A percentile compares a stretch with the other conserved stretches of the same genome.
These are phyloP conservation scores for Macadamia tetraphylla DNA, from an alignment of 164 flowering plant genomes.

Conservation along the genomic window DNA sequence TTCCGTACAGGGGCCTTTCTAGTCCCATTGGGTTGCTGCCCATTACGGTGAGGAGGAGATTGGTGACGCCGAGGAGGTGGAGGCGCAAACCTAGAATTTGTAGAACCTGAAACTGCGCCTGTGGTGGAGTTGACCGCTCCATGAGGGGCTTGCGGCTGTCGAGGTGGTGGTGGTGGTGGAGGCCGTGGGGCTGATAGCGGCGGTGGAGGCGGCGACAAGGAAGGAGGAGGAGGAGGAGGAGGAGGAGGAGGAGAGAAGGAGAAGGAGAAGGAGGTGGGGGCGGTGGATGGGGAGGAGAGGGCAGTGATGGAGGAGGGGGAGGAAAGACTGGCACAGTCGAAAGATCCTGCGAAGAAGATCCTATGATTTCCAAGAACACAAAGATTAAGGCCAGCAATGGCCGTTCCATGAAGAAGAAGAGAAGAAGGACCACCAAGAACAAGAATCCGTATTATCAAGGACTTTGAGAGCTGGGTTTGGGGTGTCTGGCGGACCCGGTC, in stretches of 20 bases:
- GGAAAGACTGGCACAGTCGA: constrained; percentile 16
- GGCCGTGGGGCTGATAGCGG: constrained; percentile 23
- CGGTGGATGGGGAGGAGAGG: constrained; percentile 17
- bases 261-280: constrained; percentile 12
- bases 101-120: neutral
- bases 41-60: too few species aligned
- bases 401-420: neutral
- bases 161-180: neutral
- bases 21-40: too few species aligned
- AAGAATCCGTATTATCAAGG: neutral
- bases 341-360: neutral
- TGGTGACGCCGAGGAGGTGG: too few species aligned
- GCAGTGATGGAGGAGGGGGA: constrained; percentile 14
- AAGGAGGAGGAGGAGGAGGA: constrained; percentile 6
- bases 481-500: too few species aligned
- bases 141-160: neutral
- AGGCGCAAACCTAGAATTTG: too few species aligned
- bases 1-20: neutral
- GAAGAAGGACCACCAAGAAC: neutral
- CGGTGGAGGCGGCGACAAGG: constrained; percentile 10
- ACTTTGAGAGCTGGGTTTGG: neutral
- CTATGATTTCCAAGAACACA: neutral
- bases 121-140: neutral
- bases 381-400: neutral
- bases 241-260: constrained; percentile 9